Evolutionary conservation across 2,329 filamentous ascomycete genomes (phyloP).

Genomic region (Colletotrichum sp.): DNA sequence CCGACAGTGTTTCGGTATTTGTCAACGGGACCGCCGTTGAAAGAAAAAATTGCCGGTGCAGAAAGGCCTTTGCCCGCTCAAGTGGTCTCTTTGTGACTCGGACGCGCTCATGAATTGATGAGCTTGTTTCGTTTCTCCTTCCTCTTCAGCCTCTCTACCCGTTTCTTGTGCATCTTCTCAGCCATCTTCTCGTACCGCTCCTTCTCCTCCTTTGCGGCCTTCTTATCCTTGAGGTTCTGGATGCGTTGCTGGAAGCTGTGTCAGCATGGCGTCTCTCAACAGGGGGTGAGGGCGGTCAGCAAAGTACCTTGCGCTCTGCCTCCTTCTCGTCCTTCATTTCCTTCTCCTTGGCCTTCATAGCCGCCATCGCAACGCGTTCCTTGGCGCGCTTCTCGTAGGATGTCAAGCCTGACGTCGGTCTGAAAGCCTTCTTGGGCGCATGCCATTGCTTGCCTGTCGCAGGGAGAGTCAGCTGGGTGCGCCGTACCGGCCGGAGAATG

Average conservation of each 20-base stretch:
- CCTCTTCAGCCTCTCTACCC: constrained; percentile 89
- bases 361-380: constrained; percentile 70
- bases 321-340: constrained; percentile 97
- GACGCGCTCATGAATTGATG: constrained; percentile 62
- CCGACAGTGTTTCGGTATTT: constrained; percentile 7
- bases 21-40: not conserved
- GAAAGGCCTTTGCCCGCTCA: not conserved
- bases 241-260: constrained; percentile 66
- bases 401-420: constrained; percentile 77
- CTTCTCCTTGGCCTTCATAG: constrained; percentile 92
- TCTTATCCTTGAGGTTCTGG: constrained; percentile 82
- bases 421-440: constrained; percentile 80
- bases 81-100: not conserved
- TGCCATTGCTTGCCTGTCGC: constrained; percentile 93
- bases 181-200: constrained; percentile 93
- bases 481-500: not conserved
- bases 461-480: not conserved
- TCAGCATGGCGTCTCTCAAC: not conserved
- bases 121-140: constrained; percentile 96
- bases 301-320: constrained; percentile 77
- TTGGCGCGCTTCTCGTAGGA: constrained; percentile 80
- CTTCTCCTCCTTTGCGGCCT: constrained; percentile 89
- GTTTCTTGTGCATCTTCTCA: constrained; percentile 96
- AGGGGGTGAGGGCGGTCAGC: not conserved
- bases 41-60: not conserved